Evolutionary conservation across 345 rosid species (phyloP).

Genomic region (Eutrema yunnanense): DNA sequence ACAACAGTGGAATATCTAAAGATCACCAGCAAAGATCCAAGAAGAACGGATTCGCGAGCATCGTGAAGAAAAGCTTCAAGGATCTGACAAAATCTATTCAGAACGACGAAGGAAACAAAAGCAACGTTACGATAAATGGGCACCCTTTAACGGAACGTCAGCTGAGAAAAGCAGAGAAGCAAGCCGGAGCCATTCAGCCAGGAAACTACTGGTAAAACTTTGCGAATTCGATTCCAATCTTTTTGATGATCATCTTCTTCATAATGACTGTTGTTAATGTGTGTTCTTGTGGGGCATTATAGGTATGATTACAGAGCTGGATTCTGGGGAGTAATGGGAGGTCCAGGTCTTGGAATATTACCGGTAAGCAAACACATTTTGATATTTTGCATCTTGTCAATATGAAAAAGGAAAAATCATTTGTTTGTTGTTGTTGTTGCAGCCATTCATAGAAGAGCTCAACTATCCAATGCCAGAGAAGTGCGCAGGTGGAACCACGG

Average conservation of each 20-base stretch:
- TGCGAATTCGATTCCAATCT: background rate
- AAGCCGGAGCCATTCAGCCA: constrained; percentile 68
- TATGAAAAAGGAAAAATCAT: background rate
- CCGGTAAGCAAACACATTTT: constrained; percentile 44
- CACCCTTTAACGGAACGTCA: constrained; percentile 53
- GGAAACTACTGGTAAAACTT: constrained; percentile 74
- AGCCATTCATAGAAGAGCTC: constrained; percentile 89
- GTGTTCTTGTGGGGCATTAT: constrained; percentile 21
- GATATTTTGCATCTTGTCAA: background rate
- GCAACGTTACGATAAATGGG: constrained; percentile 58
- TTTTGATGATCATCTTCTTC: background rate
- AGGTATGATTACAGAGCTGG: constrained; percentile 94
- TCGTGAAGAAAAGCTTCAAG: constrained; percentile 79
- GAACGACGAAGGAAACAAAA: constrained; percentile 49
- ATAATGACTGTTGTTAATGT: background rate
- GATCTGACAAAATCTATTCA: constrained; percentile 68
- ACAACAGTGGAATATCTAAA: constrained; percentile 50
- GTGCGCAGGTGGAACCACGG: constrained; percentile 73
- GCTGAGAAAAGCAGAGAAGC: constrained; percentile 70
- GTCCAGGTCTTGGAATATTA: constrained; percentile 86
- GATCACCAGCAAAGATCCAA: constrained; percentile 45
- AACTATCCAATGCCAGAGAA: constrained; percentile 66
- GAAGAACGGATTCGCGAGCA: constrained; percentile 55
- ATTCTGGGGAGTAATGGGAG: constrained; percentile 86
- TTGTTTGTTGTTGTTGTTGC: constrained; percentile 13